Percentiles rank a stretch among this genome's conserved stretches.
Conservation (phyloP, 129 eudicot species). For the Centaurea solstitialis region DNA sequence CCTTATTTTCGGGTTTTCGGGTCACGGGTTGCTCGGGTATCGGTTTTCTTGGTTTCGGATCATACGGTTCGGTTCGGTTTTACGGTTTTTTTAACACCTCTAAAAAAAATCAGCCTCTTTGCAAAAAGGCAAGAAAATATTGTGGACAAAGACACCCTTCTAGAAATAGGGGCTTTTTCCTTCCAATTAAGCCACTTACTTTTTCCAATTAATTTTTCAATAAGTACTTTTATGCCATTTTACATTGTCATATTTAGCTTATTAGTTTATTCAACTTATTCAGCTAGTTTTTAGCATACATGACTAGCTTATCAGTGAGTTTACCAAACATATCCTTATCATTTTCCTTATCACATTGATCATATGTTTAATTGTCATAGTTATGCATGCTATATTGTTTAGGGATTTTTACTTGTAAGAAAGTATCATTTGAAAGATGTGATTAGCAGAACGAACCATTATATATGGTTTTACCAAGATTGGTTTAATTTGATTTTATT, state of each 20-base stretch:
- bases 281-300: neutral
- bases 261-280: too few relatives aligned
- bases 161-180: too few relatives aligned
- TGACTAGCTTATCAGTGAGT: neutral
- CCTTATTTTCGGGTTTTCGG: too few relatives aligned
- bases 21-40: too few relatives aligned
- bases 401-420: too few relatives aligned
- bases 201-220: neutral
- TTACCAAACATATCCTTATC: too few relatives aligned
- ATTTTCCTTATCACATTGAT: neutral
- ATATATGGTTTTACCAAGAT: neutral
- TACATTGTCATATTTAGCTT: neutral
- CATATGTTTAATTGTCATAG: neutral
- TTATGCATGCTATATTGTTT: too few relatives aligned
- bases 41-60: too few relatives aligned
- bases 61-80: too few relatives aligned
- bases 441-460: neutral
- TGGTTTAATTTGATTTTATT: constrained; percentile 24
- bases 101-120: neutral
- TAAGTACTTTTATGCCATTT: neutral
- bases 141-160: neutral
- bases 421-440: constrained; percentile 9
- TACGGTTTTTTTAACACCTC: too few relatives aligned
- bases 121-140: neutral
- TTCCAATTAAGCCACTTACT: too few relatives aligned